Percentiles rank a stretch among this genome's conserved stretches.
These are phyloP conservation scores for Xylariaceae sp. DNA, from an alignment of 2,329 filamentous ascomycete species.

Conservation along the genomic window DNA sequence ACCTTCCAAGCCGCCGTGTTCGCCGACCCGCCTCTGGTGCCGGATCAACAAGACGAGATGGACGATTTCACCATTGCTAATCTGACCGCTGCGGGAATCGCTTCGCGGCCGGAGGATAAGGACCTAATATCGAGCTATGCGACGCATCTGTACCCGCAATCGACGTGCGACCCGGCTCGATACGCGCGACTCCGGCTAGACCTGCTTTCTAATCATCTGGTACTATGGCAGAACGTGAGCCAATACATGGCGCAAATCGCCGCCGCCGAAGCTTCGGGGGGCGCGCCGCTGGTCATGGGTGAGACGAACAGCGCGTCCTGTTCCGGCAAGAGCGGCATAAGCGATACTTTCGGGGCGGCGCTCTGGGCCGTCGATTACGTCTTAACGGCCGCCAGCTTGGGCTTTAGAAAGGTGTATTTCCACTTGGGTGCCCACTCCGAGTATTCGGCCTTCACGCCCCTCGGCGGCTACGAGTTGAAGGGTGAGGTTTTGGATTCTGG, in stretches of 20 bases:
- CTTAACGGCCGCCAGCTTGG: conserved; percentile 32
- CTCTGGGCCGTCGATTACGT: conserved; percentile 45
- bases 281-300: conserved; percentile 39
- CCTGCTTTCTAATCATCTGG: conserved; percentile 29
- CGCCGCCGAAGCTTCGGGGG: conserved; percentile 30
- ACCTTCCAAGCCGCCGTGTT: conserved; percentile 32
- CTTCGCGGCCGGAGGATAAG: conserved; percentile 26
- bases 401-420: conserved; percentile 37
- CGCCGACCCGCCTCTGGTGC: conserved; percentile 33
- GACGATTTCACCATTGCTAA: conserved; percentile 34
- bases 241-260: conserved; percentile 30
- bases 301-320: conserved; percentile 43
- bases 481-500: conserved; percentile 28
- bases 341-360: conserved; percentile 43
- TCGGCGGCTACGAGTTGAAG: conserved; percentile 24
- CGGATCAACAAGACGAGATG: conserved; percentile 33
- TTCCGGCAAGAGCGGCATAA: conserved; percentile 35
- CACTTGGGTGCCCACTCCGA: conserved; percentile 37
- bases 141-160: conserved; percentile 35
- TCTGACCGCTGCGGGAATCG: conserved; percentile 23
- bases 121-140: conserved; percentile 31
- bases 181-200: conserved; percentile 32
- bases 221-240: conserved; percentile 33
- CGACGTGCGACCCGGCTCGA: conserved; percentile 29
- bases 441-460: conserved; percentile 30